Percentiles rank a stretch among this genome's conserved stretches.
phyloP scores from a whole-genome alignment of 2,329 filamentous ascomycete genomes.

The Botrytis aclada region DNA sequence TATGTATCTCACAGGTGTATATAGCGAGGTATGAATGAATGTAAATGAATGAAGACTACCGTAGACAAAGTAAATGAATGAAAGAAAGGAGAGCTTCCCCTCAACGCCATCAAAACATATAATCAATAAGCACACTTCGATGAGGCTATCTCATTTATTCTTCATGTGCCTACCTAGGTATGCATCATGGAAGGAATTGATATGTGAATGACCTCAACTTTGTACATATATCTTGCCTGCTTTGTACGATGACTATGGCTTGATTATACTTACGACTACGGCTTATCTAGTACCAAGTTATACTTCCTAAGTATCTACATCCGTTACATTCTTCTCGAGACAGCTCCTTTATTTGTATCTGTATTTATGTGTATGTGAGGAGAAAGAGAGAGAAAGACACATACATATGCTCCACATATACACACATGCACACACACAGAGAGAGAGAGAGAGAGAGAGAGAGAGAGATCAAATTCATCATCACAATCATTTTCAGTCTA shows the following conservation, averaged over 20 bases:
- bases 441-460: not conserved
- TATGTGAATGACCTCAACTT: not conserved
- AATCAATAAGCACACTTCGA: not conserved
- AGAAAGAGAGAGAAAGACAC: too few species aligned
- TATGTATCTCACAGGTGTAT: not conserved
- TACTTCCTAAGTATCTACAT: not conserved
- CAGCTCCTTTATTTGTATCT: not conserved
- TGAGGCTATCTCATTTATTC: not conserved
- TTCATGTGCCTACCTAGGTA: not conserved
- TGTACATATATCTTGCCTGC: not conserved
- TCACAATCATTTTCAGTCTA: too few species aligned
- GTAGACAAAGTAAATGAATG: too few species aligned
- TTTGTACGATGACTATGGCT: not conserved
- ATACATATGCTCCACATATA: too few species aligned
- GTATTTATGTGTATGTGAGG: not conserved
- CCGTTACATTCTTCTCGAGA: not conserved
- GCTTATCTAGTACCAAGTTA: not conserved
- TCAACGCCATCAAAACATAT: not conserved
- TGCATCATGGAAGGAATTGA: not conserved
- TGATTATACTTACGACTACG: not conserved
- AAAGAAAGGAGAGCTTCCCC: slow-evolving; percentile 4
- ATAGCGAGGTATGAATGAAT: not conserved
- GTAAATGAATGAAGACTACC: not conserved
- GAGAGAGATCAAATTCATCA: too few species aligned
- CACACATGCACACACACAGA: too few species aligned